Base-by-base conservation (phyloP, 768 basidiomycete species). In the Roridomyces roridus region DNA sequence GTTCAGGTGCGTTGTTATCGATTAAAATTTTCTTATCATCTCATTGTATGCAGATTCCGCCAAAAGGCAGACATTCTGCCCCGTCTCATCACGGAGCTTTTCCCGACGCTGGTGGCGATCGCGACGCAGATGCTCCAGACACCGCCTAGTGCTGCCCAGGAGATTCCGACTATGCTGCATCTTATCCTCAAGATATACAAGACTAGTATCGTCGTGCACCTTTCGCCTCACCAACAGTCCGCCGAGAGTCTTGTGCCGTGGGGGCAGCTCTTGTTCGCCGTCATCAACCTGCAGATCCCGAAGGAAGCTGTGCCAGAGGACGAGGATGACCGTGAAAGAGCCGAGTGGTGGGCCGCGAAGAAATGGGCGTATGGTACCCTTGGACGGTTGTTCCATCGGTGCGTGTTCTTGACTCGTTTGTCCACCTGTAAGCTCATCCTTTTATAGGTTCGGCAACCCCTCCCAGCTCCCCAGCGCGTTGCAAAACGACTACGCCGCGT, bases 361-460 rank as follows among this genome's bases (percentile, higher is more conserved):
- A 96, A 96, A 68, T 96, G 94, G 94, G 91, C 94, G 1, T 94
- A 88, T 67, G 84, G 81, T n/a, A 85, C 85, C 34, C 77, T 96
- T 8, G 89, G 90, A 31, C 78, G 87, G 21, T 75, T 94, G 15
- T 94, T 94, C 80, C 88, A 89, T 65, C 81, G 89, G 83, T 87
- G 51, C 6, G 68, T 47, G 46, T 2, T 39, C 21, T 51, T 10
- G 5, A 9, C 23, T 18, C 25, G 54, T 34, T 28, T 34, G 3
- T 40, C 17, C 11, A 9, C 17, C 35, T 52, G 17, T 51, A 7
- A 35, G 25, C n/a, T 44, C 2, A 21, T 34, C 20, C 43, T 35
- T 28, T 17, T 21, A 18, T 54, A 89, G 90, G 49, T 96, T 86
- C 64, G 94, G 94, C 9, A 94, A 91, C 70, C 93, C 94, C 0